A percentile compares a stretch with the other conserved stretches of the same genome.
Evolutionary conservation across 148 eudicot genomes (phyloP).

Genomic region (Gaultheria prostrata): DNA sequence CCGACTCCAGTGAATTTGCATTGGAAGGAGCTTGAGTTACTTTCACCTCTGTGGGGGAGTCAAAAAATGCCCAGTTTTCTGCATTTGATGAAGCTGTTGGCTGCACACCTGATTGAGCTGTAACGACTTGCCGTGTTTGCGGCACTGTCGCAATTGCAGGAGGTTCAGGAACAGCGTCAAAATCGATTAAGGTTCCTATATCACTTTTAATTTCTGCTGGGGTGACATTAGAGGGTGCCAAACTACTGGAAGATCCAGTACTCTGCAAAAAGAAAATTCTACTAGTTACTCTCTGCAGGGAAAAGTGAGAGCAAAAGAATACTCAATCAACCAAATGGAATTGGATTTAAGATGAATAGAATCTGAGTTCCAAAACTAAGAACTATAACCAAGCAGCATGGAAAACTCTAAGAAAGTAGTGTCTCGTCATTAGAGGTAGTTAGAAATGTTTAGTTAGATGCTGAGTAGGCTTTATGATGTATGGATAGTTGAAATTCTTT

Average conservation of each 20-base stretch:
- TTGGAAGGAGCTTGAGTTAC: conserved; percentile 46
- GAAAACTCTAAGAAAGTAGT: neutral
- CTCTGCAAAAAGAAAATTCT: conserved; percentile 51
- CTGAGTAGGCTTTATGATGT: too few species aligned
- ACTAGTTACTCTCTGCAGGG: neutral
- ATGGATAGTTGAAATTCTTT: neutral
- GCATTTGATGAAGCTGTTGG: conserved; percentile 37
- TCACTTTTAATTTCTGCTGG: conserved; percentile 56
- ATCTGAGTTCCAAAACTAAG: neutral
- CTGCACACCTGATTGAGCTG: conserved; percentile 33
- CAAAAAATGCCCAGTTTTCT: conserved; percentile 95
- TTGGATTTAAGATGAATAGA: neutral
- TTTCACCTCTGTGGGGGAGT: conserved; percentile 45
- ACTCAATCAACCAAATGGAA: neutral
- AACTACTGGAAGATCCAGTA: conserved; percentile 82
- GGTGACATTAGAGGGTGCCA: conserved; percentile 72
- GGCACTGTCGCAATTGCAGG: conserved; percentile 40
- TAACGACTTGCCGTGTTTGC: conserved; percentile 36
- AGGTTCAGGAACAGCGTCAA: conserved; percentile 75
- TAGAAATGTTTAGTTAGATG: neutral
- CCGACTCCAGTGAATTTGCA: conserved; percentile 52
- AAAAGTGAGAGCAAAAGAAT: neutral
- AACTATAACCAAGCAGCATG: neutral
- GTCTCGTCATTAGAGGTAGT: neutral
- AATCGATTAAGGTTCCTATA: conserved; percentile 68